phyloP scores from a whole-genome alignment of 75 land plant genomes.

The Pinus taeda region DNA sequence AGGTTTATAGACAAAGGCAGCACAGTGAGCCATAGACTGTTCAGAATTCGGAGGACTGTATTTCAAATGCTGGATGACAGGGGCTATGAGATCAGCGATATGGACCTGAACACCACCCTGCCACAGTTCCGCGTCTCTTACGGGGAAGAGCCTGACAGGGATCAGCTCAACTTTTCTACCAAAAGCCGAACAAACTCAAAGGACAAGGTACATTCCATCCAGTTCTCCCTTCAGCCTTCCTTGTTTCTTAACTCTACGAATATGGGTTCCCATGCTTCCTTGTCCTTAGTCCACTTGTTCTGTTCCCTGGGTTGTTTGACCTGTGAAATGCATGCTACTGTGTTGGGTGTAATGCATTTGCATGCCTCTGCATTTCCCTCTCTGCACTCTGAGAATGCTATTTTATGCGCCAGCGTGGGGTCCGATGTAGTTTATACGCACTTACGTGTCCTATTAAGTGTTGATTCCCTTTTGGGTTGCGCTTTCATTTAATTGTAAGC shows the following conservation, averaged over 20 bases:
- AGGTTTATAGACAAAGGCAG: slow-evolving; percentile 12
- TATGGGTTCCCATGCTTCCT: no score
- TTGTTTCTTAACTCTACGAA: no score
- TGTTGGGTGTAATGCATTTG: background rate
- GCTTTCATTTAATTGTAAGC: background rate
- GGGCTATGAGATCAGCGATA: slow-evolving; percentile 41
- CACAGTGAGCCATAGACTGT: slow-evolving; percentile 14
- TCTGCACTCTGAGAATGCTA: no score
- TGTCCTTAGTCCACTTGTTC: no score
- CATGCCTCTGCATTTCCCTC: background rate
- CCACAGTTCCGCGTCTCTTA: slow-evolving; percentile 32
- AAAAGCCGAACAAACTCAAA: slow-evolving; percentile 8
- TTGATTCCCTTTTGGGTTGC: background rate
- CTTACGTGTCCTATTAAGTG: no score
- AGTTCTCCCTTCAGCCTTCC: background rate
- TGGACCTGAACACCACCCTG: slow-evolving; percentile 29
- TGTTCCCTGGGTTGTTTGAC: no score
- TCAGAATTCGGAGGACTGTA: slow-evolving; percentile 39
- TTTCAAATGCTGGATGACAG: slow-evolving; percentile 63
- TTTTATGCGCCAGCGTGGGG: background rate
- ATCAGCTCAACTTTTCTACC: slow-evolving; percentile 24
- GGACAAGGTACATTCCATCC: background rate
- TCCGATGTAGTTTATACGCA: no score
- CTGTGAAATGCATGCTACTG: background rate
- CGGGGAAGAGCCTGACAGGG: slow-evolving; percentile 48